Conservation (phyloP, 1,139 yeast species). For the Candida sanyaensis region DNA sequence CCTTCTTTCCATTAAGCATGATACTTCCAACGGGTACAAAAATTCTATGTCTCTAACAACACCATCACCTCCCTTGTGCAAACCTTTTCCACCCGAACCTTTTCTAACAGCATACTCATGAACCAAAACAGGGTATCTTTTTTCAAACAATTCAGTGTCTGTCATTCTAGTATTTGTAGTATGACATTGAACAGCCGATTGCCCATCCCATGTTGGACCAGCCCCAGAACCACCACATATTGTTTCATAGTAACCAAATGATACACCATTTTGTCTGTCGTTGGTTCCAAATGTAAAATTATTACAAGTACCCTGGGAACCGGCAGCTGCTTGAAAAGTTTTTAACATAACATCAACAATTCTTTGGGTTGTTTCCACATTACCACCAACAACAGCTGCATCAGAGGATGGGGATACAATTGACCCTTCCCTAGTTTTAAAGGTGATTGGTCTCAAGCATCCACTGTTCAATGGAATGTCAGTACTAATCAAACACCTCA, state of each 20-base stretch:
- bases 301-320: conserved; percentile 53
- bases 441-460: conserved; percentile 68
- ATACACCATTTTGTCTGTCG: conserved; percentile 34
- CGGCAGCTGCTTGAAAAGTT: conserved; percentile 74
- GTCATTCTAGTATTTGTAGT: conserved; percentile 52
- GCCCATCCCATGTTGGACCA: conserved; percentile 52
- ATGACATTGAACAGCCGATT: conserved; percentile 49
- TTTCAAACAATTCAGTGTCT: conserved; percentile 49
- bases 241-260: conserved; percentile 51
- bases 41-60: conserved; percentile 49
- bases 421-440: conserved; percentile 68
- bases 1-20: conserved; percentile 49
- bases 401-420: conserved; percentile 70
- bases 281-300: conserved; percentile 50
- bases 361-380: conserved; percentile 85
- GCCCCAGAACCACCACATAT: conserved; percentile 55
- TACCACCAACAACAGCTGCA: conserved; percentile 89
- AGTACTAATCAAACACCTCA: conserved; percentile 71
- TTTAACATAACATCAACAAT: conserved; percentile 77
- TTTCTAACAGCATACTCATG: conserved; percentile 40
- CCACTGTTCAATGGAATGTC: conserved; percentile 88
- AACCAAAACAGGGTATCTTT: conserved; percentile 47
- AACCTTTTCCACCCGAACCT: conserved; percentile 46
- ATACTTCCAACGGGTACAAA: conserved; percentile 40
- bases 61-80: conserved; percentile 47